These are phyloP conservation scores for Fusarium sp. DNA, from an alignment of 2,329 filamentous ascomycete genomes.

Conservation along the genomic window DNA sequence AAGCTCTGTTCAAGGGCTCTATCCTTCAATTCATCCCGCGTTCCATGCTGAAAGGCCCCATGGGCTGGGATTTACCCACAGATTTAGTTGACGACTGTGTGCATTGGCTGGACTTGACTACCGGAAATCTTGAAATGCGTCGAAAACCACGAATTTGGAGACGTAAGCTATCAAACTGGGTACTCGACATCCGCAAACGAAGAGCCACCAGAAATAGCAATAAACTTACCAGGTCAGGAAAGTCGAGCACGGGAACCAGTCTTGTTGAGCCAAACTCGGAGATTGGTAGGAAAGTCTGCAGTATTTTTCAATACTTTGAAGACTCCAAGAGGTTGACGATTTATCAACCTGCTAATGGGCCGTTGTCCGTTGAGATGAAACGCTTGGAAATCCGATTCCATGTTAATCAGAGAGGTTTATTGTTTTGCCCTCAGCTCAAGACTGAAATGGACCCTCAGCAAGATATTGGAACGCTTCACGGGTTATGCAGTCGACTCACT, in stretches of 20 bases:
- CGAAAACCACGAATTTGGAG: conserved; percentile 54
- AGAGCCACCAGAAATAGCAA: conserved; percentile 30
- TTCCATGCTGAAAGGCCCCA: conserved; percentile 43
- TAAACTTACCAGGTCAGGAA: fast-evolving
- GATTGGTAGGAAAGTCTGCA: conserved; percentile 47
- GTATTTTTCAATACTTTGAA: conserved; percentile 61
- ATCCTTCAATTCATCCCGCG: conserved; percentile 54
- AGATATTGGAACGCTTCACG: conserved; percentile 61
- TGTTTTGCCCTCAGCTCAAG: conserved; percentile 63
- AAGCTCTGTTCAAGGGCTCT: conserved; percentile 46
- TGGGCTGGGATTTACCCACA: conserved; percentile 62
- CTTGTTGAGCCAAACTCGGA: conserved; percentile 64
- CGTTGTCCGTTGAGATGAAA: conserved; percentile 62
- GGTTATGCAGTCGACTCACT: conserved; percentile 18
- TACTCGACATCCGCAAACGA: conserved; percentile 46
- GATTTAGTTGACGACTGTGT: conserved; percentile 64
- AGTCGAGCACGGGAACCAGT: not conserved
- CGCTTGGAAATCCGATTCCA: conserved; percentile 66
- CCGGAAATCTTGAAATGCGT: conserved; percentile 62
- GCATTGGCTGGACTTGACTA: conserved; percentile 69
- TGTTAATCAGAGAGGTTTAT: conserved; percentile 57
- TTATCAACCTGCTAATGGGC: conserved; percentile 57
- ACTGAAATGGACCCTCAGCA: conserved; percentile 68
- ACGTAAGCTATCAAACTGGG: conserved; percentile 49
- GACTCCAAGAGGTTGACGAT: conserved; percentile 33